Percentiles rank a stretch among this genome's conserved stretches.
Conservation (phyloP, 2,329 filamentous ascomycete genomes). For the Trichoderma breve region DNA sequence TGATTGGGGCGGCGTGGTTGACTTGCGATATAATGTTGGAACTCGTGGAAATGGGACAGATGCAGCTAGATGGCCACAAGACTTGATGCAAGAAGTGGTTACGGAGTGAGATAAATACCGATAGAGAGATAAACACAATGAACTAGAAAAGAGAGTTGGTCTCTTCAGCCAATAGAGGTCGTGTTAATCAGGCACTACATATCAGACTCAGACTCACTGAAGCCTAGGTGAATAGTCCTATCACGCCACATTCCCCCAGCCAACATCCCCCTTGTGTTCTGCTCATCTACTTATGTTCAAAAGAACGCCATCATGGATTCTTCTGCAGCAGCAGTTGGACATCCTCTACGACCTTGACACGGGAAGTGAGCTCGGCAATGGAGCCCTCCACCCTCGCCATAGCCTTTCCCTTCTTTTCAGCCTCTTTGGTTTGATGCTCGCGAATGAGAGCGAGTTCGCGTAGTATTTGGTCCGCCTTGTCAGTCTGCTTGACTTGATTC, state of each 20-base stretch:
- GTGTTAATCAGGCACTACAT: neutral
- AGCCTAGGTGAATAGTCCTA: neutral
- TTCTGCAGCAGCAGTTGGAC: neutral
- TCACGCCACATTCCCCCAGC: neutral
- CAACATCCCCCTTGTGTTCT: neutral
- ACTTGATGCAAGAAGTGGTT: neutral
- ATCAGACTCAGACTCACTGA: neutral
- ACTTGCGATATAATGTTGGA: neutral
- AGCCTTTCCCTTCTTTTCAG: neutral
- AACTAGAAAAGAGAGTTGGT: neutral
- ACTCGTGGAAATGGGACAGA: neutral
- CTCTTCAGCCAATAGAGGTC: neutral
- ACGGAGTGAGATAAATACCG: neutral
- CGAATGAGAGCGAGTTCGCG: no score
- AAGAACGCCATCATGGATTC: neutral
- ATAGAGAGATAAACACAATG: neutral
- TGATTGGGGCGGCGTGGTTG: neutral
- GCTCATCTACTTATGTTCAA: neutral
- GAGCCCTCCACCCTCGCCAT: neutral
- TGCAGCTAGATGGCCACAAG: neutral
- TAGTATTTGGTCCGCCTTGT: no score
- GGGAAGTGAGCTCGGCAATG: neutral
- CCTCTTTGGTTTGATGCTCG: neutral
- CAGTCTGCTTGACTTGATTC: neutral
- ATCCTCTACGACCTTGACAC: neutral